Evolutionary conservation across 768 basidiomycete genomes (phyloP).

Genomic region (Tylopilus intermedius): DNA sequence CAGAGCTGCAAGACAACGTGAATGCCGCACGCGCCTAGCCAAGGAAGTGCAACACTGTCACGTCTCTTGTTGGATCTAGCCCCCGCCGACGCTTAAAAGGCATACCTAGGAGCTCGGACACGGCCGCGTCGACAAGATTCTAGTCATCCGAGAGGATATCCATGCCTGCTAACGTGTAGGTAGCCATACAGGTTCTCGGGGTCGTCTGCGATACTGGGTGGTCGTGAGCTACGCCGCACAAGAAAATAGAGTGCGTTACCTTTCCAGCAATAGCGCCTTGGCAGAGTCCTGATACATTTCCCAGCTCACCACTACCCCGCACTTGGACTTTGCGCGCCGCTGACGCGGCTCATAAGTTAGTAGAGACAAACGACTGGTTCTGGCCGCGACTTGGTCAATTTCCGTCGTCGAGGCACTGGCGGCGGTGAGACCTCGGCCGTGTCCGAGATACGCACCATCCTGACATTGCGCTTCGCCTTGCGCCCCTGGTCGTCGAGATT

Average conservation of each 20-base stretch:
- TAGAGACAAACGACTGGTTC: too few species aligned
- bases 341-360: too few species aligned
- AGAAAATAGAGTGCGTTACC: conserved; percentile 43
- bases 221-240: too few species aligned
- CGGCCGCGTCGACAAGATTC: conserved; percentile 78
- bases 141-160: conserved; percentile 78
- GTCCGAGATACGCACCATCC: conserved; percentile 25
- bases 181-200: too few species aligned
- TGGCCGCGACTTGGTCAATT: conserved; percentile 21
- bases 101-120: conserved; percentile 72
- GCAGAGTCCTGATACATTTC: conserved; percentile 71
- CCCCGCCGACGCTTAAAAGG: conserved; percentile 58
- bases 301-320: too few species aligned
- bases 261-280: conserved; percentile 74
- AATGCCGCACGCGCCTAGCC: conserved; percentile 49
- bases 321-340: too few species aligned
- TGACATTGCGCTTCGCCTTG: too few species aligned
- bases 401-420: conserved; percentile 15
- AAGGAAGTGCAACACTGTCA: conserved; percentile 66
- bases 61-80: conserved; percentile 67
- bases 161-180: conserved; percentile 85
- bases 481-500: too few species aligned
- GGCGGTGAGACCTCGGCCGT: conserved; percentile 19
- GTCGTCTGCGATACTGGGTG: too few species aligned
- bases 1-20: neutral